These are phyloP conservation scores for Stemphylium lycopersici DNA, from an alignment of 2,329 filamentous ascomycete genomes.

Conservation along the genomic window DNA sequence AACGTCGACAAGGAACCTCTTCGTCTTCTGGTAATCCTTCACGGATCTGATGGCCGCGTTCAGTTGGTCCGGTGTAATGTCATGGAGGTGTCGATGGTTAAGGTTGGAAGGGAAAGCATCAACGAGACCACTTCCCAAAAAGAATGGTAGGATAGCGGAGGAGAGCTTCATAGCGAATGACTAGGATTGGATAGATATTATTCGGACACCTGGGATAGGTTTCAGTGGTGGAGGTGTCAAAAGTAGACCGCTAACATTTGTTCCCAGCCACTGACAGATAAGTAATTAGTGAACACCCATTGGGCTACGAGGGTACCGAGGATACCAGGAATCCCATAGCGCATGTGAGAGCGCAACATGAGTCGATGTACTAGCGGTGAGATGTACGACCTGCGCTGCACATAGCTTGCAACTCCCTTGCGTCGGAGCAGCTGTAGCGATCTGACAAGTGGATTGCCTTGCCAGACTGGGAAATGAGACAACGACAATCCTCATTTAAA, in stretches of 20 bases:
- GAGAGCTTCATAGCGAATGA: conserved; percentile 24
- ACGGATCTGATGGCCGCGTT: conserved; percentile 17
- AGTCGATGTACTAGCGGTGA: not conserved
- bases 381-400: not conserved
- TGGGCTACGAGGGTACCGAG: too few relatives aligned
- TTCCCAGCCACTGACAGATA: too few relatives aligned
- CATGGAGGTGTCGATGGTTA: conserved; percentile 4
- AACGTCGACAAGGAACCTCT: conserved; percentile 18
- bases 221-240: too few relatives aligned
- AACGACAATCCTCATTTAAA: conserved; percentile 8
- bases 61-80: conserved; percentile 18
- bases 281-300: too few relatives aligned
- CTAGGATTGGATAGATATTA: not conserved
- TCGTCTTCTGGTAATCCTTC: conserved; percentile 17
- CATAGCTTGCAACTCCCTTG: not conserved
- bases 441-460: not conserved
- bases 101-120: conserved; percentile 23
- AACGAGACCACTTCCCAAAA: conserved; percentile 5
- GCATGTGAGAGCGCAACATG: too few relatives aligned
- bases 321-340: too few relatives aligned
- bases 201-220: not conserved
- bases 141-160: conserved; percentile 16
- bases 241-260: too few relatives aligned
- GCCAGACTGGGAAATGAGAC: not conserved
- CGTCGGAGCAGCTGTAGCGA: not conserved